phyloP scores from a whole-genome alignment of 2,329 filamentous ascomycete species.

The Fusarium sp. region DNA sequence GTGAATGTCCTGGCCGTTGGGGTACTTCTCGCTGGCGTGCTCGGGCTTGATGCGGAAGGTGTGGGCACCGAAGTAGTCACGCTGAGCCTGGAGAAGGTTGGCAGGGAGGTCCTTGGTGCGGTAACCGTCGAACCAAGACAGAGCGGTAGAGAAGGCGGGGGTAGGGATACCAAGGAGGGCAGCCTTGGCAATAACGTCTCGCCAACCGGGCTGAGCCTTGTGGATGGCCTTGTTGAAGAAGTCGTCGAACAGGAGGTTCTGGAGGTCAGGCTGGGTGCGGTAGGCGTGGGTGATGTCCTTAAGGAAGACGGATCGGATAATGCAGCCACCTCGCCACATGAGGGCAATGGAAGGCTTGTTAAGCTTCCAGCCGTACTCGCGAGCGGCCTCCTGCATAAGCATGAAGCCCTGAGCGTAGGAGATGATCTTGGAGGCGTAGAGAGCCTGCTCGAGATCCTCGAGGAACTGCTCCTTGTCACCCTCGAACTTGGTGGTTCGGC shows the following conservation, averaged over 20 bases:
- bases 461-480: slow-evolving; percentile 95
- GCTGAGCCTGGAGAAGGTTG: slow-evolving; percentile 98
- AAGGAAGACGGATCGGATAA: slow-evolving; percentile 99
- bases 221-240: slow-evolving; percentile 99
- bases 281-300: slow-evolving; percentile 99
- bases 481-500: slow-evolving; percentile 82
- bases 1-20: slow-evolving; percentile 88
- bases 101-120: slow-evolving; percentile 96
- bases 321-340: slow-evolving; percentile 99
- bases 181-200: slow-evolving; percentile 89
- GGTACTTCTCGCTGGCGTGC: slow-evolving; percentile 80
- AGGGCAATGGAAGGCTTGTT: slow-evolving; percentile 99
- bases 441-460: slow-evolving; percentile 96
- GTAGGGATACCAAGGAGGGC: slow-evolving; percentile 95
- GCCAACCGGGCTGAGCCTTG: slow-evolving; percentile 92
- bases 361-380: slow-evolving; percentile 97
- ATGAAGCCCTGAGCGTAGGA: slow-evolving; percentile 99
- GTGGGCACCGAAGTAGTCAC: slow-evolving; percentile 98
- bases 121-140: slow-evolving; percentile 99
- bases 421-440: slow-evolving; percentile 99
- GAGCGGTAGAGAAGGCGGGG: slow-evolving; percentile 94
- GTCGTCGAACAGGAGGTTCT: slow-evolving; percentile 98
- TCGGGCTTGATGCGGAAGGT: slow-evolving; percentile 91
- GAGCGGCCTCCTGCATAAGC: slow-evolving; percentile 99
- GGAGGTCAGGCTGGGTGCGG: slow-evolving; percentile 91